Evolutionary conservation across 225 moss, liverwort and hornwort species (phyloP).

Genomic region (Rhytidiadelphus loreus): DNA sequence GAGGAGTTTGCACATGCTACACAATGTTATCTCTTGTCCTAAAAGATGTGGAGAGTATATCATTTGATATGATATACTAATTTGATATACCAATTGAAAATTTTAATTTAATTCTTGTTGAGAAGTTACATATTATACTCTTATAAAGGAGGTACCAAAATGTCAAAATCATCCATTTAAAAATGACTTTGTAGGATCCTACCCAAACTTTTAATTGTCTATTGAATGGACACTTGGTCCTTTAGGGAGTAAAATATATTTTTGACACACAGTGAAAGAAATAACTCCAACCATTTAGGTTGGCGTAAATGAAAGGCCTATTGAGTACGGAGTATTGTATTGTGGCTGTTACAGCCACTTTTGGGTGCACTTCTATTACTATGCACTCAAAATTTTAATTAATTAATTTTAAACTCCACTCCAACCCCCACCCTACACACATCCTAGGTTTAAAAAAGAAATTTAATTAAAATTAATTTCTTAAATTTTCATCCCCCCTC

Average conservation of each 20-base stretch:
- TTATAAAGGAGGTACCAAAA: background rate
- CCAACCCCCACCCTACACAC: too few species aligned
- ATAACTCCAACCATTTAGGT: background rate
- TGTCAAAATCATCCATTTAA: background rate
- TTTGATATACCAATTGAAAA: background rate
- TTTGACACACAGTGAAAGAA: too few species aligned
- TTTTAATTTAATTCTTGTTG: background rate
- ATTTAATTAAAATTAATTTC: too few species aligned
- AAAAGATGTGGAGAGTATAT: background rate
- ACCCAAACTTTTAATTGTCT: background rate
- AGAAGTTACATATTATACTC: background rate
- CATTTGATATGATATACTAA: background rate
- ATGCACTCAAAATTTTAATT: too few species aligned
- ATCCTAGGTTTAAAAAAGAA: too few species aligned
- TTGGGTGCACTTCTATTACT: too few species aligned
- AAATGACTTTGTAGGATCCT: background rate
- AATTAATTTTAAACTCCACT: too few species aligned
- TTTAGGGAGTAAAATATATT: background rate
- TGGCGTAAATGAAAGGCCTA: rapidly evolving
- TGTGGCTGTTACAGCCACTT: too few species aligned
- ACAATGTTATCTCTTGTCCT: background rate
- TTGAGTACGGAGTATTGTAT: too few species aligned
- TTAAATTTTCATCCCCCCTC: too few species aligned
- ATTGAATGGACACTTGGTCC: background rate
- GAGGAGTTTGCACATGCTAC: background rate